Conservation (phyloP, 306 rosid genomes). For the Corylus americana region DNA sequence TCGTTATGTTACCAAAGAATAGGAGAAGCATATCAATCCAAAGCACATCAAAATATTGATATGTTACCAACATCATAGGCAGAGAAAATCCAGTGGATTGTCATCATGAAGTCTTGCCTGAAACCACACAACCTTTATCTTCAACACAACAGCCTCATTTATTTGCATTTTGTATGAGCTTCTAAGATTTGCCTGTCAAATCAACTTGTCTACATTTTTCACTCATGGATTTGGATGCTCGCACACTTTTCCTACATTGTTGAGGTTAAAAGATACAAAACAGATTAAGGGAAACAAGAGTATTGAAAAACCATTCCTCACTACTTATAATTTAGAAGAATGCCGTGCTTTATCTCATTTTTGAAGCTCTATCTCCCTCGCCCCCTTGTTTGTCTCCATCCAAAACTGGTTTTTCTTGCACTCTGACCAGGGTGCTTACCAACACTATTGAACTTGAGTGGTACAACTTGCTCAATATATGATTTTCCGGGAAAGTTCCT, state of each 20-base stretch:
- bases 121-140: neutral
- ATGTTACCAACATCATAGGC: neutral
- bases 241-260: neutral
- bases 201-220: neutral
- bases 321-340: neutral
- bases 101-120: neutral
- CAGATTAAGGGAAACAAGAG: neutral
- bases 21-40: neutral
- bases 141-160: neutral
- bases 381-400: constrained; percentile 49
- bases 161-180: too few relatives aligned
- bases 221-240: too few relatives aligned
- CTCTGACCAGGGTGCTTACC: constrained; percentile 39
- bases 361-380: constrained; percentile 32
- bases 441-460: constrained; percentile 66
- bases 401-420: constrained; percentile 42
- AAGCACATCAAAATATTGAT: neutral
- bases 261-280: neutral
- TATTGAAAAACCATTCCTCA: neutral
- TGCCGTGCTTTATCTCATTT: neutral
- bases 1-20: too few relatives aligned
- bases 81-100: neutral
- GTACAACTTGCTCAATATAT: constrained; percentile 66
- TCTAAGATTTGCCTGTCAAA: neutral
- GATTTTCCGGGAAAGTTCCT: constrained; percentile 71